Base-by-base conservation (phyloP, 2,329 filamentous ascomycete species). In the Botrytis sinoallii region DNA sequence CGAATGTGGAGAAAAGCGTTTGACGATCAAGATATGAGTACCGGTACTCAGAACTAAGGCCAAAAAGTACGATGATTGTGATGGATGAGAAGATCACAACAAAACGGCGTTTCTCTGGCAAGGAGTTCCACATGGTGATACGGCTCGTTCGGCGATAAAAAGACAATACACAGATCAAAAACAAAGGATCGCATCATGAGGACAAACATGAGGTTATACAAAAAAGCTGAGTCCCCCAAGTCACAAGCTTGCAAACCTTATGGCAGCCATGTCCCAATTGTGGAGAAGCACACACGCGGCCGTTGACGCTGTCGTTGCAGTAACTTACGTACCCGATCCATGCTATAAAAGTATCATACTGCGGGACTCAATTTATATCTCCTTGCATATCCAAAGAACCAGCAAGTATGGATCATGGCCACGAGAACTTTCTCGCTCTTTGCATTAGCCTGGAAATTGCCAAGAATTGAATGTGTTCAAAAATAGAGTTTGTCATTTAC, bases 11-110 rank as follows among this genome's bases (percentile, higher is more conserved):
- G 4, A 59, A 42, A 38, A 71, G 25, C 38, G 44, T 44, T 57
- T 71, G 70, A 44, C 9, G 32, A 22, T 63, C 59, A 32, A 65
- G n/a, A 57, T 55, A 65, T 18, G 59, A 71, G 35, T 59, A 64
- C 5, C 38, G 25, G 32, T 64, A 71, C 42, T 71, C 70, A 42
- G 64, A 65, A 2, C 44, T 46, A 57, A 71, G 70, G 10, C 60
- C 70, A 5, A 71, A 25, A 25, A 71, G 60, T 25, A 29, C 35
- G 20, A 65, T 46, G 18, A 71, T 48, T 32, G 57, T 40, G 20
- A 71, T 35, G 14, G 35, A 60, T 20, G 38, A 70, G 12, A 70
- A 55, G 9, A 65, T 44, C 8, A 42, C 52, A 48, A 35, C 40
- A 12, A 59, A 65, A 32, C 18, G 60, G 16, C 70, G 70, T 29